A percentile compares a stretch with the other conserved stretches of the same genome.
Conservation (phyloP, 2,329 filamentous ascomycete species). For the Periglandula ipomoeae region DNA sequence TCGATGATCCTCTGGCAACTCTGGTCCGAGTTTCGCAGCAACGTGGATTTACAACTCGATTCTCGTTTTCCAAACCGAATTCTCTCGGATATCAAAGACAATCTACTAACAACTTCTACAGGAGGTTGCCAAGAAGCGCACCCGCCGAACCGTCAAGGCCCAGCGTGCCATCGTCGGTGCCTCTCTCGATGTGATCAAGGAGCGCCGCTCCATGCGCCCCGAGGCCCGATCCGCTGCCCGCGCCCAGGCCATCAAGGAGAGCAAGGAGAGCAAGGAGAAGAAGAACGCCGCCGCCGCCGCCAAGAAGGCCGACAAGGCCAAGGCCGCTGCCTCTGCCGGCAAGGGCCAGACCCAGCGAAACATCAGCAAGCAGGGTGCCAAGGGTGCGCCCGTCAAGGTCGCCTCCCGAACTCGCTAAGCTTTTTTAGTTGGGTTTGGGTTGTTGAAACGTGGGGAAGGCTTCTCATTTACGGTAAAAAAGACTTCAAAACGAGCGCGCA, state of each 20-base stretch:
- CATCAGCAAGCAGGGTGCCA: constrained; percentile 93
- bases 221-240: constrained; percentile 92
- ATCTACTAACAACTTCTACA: constrained; percentile 41
- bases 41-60: neutral
- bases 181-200: constrained; percentile 99
- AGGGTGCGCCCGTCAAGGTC: constrained; percentile 81
- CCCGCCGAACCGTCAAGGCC: constrained; percentile 93
- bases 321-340: constrained; percentile 64
- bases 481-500: neutral
- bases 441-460: constrained; percentile 2
- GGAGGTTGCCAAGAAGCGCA: constrained; percentile 99
- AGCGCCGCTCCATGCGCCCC: constrained; percentile 88
- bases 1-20: neutral
- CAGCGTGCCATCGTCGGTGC: constrained; percentile 99
- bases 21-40: neutral
- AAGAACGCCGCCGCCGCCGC: constrained; percentile 75
- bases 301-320: constrained; percentile 99
- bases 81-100: neutral
- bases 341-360: constrained; percentile 74
- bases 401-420: constrained; percentile 70
- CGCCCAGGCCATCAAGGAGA: constrained; percentile 84
- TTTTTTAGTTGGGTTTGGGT: constrained; percentile 2
- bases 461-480: neutral
- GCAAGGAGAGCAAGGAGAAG: constrained; percentile 98
- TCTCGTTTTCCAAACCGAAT: neutral